Evolutionary conservation across 345 rosid species (phyloP).

Genomic region (Bruguiera gymnorhiza): DNA sequence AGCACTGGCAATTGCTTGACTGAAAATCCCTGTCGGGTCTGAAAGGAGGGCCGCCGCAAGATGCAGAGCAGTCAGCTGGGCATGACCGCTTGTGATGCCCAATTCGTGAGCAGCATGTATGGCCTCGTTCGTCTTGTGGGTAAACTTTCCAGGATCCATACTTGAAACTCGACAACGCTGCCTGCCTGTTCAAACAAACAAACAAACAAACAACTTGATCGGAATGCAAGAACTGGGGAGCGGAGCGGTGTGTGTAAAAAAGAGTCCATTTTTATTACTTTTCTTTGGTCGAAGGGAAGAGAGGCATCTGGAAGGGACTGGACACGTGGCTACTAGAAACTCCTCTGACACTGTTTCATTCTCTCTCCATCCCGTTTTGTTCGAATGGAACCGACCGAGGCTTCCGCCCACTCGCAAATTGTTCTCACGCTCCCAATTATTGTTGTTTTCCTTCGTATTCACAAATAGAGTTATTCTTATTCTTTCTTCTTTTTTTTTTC

Average conservation of each 20-base stretch:
- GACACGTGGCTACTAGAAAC: constrained; percentile 10
- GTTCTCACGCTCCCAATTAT: too few relatives aligned
- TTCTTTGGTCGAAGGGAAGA: not conserved
- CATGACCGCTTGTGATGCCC: constrained; percentile 47
- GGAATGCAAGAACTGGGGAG: too few relatives aligned
- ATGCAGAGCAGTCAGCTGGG: constrained; percentile 82
- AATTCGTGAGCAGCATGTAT: constrained; percentile 3
- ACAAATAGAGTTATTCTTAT: too few relatives aligned
- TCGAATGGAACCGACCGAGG: too few relatives aligned
- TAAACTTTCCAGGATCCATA: constrained; percentile 89
- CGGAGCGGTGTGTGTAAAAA: not conserved
- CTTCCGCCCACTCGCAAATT: too few relatives aligned
- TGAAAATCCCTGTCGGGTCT: constrained; percentile 59
- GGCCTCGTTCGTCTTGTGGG: constrained; percentile 84
- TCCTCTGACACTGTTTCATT: too few relatives aligned
- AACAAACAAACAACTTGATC: too few relatives aligned
- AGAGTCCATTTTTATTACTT: not conserved
- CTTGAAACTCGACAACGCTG: not conserved
- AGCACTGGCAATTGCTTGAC: constrained; percentile 51
- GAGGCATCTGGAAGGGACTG: constrained; percentile 28
- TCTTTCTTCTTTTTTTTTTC: too few relatives aligned
- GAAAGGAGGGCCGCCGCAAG: constrained; percentile 61
- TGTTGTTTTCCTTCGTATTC: too few relatives aligned
- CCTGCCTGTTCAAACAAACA: too few relatives aligned
- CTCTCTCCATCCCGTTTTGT: not conserved